Evolutionary conservation across 139 green algal genomes (phyloP).

Genomic region (Auxenochlorella pyrenoidosa): DNA sequence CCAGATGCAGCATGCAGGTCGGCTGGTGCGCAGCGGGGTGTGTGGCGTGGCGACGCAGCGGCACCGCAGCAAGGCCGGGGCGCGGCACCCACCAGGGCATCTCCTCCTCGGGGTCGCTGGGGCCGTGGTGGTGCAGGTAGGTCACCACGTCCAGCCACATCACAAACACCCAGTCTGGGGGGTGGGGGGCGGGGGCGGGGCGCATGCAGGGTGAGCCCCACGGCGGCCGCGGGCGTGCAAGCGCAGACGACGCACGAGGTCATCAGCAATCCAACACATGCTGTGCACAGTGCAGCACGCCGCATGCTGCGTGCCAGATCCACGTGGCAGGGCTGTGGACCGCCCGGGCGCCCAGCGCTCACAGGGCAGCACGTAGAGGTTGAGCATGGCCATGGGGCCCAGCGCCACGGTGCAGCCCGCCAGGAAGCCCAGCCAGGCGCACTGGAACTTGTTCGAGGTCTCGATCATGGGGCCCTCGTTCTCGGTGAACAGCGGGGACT

Average conservation of each 20-base stretch:
- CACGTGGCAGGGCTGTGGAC: too few species aligned
- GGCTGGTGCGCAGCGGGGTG: too few species aligned
- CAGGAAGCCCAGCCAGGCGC: conserved; percentile 86
- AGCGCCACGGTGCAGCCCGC: conserved; percentile 74
- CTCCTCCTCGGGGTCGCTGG: conserved; percentile 74
- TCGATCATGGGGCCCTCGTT: conserved; percentile 33
- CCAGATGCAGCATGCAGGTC: too few species aligned
- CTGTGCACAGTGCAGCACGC: too few species aligned
- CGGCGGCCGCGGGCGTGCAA: too few species aligned
- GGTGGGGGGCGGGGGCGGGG: neutral
- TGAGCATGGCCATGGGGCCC: conserved; percentile 83
- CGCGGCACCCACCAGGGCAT: conserved; percentile 90
- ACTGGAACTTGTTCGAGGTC: conserved; percentile 86
- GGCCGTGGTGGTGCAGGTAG: conserved; percentile 96
- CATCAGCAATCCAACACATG: too few species aligned
- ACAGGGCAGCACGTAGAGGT: conserved; percentile 95
- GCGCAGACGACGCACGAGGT: too few species aligned
- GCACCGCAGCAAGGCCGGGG: conserved; percentile 46
- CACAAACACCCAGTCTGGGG: conserved; percentile 78
- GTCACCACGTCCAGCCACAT: conserved; percentile 96
- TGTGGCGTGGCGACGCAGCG: too few species aligned
- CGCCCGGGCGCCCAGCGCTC: conserved; percentile 14
- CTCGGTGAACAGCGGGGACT: conserved; percentile 82
- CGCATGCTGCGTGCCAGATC: too few species aligned
- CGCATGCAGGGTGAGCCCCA: neutral